Evolutionary conservation across 805 yeast genomes (phyloP).

Genomic region (Yarrowia osloensis): DNA sequence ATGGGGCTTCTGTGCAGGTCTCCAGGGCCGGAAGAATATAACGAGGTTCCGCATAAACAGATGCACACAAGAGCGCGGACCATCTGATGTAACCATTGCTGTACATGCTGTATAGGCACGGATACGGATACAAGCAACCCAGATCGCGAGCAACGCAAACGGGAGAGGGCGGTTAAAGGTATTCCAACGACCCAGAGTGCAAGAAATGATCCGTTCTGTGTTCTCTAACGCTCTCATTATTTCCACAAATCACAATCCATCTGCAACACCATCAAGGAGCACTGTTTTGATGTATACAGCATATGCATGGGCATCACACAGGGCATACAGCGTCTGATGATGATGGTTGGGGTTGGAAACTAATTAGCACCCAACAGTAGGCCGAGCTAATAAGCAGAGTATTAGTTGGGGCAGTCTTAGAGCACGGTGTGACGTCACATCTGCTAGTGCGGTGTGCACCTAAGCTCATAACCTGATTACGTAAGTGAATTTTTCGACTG

Average conservation of each 20-base stretch:
- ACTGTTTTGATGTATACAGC: not conserved
- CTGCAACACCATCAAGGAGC: not conserved
- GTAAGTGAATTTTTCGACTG: no score
- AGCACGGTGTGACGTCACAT: no score
- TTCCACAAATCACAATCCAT: not conserved
- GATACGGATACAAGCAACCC: not conserved
- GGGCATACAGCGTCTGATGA: not conserved
- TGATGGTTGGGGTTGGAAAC: not conserved
- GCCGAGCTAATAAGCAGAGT: no score
- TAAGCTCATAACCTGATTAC: not conserved
- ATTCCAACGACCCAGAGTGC: not conserved
- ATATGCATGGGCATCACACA: not conserved
- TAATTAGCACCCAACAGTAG: not conserved
- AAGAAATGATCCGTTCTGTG: no score
- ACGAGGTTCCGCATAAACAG: not conserved
- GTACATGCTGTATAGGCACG: conserved; percentile 1
- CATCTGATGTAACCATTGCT: not conserved
- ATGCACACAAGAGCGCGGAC: not conserved
- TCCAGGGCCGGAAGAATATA: no score
- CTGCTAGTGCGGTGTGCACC: no score
- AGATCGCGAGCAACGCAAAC: not conserved
- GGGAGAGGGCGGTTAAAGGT: not conserved
- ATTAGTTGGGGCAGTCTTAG: no score
- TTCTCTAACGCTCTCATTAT: not conserved
- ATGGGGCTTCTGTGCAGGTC: not conserved